Base-by-base conservation (phyloP, 148 eudicot genomes). In the Pharnaceum exiguum region DNA sequence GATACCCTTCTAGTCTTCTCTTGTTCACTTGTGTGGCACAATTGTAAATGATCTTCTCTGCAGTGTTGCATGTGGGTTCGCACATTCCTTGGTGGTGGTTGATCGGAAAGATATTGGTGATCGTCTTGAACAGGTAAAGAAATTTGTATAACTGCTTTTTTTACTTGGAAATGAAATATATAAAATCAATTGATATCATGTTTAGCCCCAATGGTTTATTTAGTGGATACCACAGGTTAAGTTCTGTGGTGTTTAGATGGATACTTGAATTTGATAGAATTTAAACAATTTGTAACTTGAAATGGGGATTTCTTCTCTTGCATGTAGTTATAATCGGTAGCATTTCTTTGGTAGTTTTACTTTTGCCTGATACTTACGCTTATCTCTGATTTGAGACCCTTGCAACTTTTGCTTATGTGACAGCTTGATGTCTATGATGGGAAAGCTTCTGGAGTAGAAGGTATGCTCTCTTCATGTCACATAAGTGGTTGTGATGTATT, bases 361-460 rank as follows among this genome's bases (percentile, higher is more conserved):
- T 28, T 16, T 18, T 46, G 0, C 30, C 4, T 22, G 13, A 24
- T 0, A 2, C 1, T 3, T 28, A 16, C 21, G 23, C 1, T 16
- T 11, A 16, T 3, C 12, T 12, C 44, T 29, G 38, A 15, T 42
- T 12, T 17, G 0, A 1, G 13, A 31, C 15, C 55, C 44, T 55
- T 27, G 58, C 56, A 35, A 57, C n/a, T 39, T n/a, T 48, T 40
- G 43, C 17, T 75, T 65, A 38, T 64, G 47, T 66, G 55, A 50
- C 96, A 93, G 96, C 85, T 93, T 52, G 99, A 93, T 47, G 79
- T 89, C 37, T 77, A 93, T 69, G 96, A 93, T 49, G 99, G 99
- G 52, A 88, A 85, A 73, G 83, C 79, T 55, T 47, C 80, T 3
- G 86, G 60, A 0, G 87, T 70, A 79, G 99, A 83, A 89, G 95